Base-by-base conservation (phyloP, 2,329 filamentous ascomycete genomes). In the Exophiala lecanii-corni region DNA sequence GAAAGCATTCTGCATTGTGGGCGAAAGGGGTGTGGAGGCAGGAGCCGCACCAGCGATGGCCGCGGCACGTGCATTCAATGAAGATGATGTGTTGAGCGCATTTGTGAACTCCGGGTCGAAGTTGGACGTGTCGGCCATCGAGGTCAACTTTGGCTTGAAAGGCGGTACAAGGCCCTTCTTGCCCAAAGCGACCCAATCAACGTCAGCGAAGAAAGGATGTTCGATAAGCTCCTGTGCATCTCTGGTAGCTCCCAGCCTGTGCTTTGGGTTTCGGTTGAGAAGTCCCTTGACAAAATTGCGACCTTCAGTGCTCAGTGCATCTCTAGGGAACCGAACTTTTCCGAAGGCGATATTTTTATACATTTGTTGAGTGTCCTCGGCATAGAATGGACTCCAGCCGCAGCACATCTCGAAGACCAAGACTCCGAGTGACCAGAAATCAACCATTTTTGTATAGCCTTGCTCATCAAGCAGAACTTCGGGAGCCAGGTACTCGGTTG, bases 311-410 rank as follows among this genome's bases (percentile, higher is more conserved):
- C 89, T 96, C 21, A 98, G 72, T 1, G 92, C 94, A 64, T 98
- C 92, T 54, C 89, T 80, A 5, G 92, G 92, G 65, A 98, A 98
- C 49, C 92, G 79, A 45, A 98, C 92, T 64, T 98, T 98, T 62
- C 92, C 92, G 61, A 98, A 98, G 0, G 92, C 92, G 62, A 98
- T 98, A 70, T 98, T 98, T 74, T 98, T 98, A 74, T 98, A 98
- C 92, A 98, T 98, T 65, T 98, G 92, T 67, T 98, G 92, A 0
- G 92, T 98, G 61, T 98, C 92, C 61, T 98, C 92, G 43, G 92
- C 92, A 58, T 97, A 98, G 69, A 98, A 98, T 0, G 92, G 92
- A 59, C 89, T 96, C 92, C 92, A 98, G 23, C 92, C 92, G 59
- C 92, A 98, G 71, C 92, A 98, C 92, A 98, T 98, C 66, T 98